A percentile compares a stretch with the other conserved stretches of the same genome.
Conservation (phyloP, 2,329 filamentous ascomycete species). For the Fusarium transvaalense region DNA sequence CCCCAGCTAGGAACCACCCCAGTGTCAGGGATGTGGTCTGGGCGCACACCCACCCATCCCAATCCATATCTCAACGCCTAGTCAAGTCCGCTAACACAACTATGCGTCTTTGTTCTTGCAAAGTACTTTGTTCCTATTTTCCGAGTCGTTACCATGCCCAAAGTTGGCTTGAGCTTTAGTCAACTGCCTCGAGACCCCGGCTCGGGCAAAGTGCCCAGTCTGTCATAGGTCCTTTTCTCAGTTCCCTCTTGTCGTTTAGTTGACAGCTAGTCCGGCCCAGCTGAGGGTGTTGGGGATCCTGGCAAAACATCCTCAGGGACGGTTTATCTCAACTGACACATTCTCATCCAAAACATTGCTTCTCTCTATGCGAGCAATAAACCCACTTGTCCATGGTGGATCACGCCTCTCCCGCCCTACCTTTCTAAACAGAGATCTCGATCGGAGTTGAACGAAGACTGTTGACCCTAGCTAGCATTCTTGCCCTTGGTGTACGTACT, state of each 20-base stretch:
- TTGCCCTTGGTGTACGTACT: constrained; percentile 42
- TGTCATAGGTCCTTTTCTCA: constrained; percentile 16
- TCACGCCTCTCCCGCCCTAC: constrained; percentile 49
- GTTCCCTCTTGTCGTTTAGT: constrained; percentile 30
- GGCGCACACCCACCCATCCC: constrained; percentile 16
- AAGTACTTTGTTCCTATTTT: constrained; percentile 16
- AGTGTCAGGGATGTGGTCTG: constrained; percentile 20
- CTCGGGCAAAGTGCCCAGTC: constrained; percentile 21
- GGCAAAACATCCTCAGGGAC: constrained; percentile 43
- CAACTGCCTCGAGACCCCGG: constrained; percentile 16
- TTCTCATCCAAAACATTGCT: constrained; percentile 36
- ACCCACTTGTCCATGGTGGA: constrained; percentile 43
- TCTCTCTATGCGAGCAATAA: constrained; percentile 47
- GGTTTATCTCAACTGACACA: constrained; percentile 38
- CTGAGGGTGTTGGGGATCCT: constrained; percentile 37
- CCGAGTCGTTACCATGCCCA: constrained; percentile 3
- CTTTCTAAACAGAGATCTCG: constrained; percentile 45
- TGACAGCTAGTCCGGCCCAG: constrained; percentile 26
- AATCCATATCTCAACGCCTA: constrained; percentile 23
- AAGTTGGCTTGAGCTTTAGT: constrained; percentile 12
- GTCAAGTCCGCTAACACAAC: constrained; percentile 4
- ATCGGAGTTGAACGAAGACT: constrained; percentile 32
- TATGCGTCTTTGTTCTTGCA: constrained; percentile 31
- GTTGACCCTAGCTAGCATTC: constrained; percentile 51
- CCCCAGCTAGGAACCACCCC: constrained; percentile 5